A percentile compares a stretch with the other conserved stretches of the same genome.
These are phyloP conservation scores for Cladophialophora carrionii DNA, from an alignment of 2,329 filamentous ascomycete species.

Conservation along the genomic window DNA sequence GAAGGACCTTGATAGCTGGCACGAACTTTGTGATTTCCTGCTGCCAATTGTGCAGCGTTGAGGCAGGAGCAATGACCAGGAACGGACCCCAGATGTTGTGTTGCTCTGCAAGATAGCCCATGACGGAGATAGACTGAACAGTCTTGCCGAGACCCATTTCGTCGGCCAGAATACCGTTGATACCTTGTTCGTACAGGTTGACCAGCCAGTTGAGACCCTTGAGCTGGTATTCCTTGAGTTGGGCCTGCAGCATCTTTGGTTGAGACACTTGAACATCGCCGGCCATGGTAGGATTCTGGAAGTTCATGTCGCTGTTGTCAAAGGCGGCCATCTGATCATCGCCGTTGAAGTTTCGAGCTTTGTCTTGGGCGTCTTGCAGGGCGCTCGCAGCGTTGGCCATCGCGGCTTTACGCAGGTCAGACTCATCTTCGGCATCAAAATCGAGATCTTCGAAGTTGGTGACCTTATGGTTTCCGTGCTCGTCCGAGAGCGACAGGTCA, in stretches of 20 bases:
- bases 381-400: slow-evolving; percentile 96
- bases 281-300: slow-evolving; percentile 95
- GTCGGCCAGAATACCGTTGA: slow-evolving; percentile 98
- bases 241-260: slow-evolving; percentile 87
- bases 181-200: slow-evolving; percentile 98
- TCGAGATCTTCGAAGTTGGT: slow-evolving; percentile 93
- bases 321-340: slow-evolving; percentile 69
- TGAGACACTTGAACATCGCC: slow-evolving; percentile 94
- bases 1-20: slow-evolving; percentile 88
- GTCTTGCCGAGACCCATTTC: slow-evolving; percentile 99
- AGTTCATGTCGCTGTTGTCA: slow-evolving; percentile 98
- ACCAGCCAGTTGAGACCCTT: slow-evolving; percentile 99
- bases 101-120: slow-evolving; percentile 96
- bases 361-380: slow-evolving; percentile 89
- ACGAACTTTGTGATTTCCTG: slow-evolving; percentile 97
- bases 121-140: slow-evolving; percentile 97
- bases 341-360: slow-evolving; percentile 87
- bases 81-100: slow-evolving; percentile 99
- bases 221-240: slow-evolving; percentile 97
- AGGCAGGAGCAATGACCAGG: slow-evolving; percentile 92
- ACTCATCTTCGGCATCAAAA: slow-evolving; percentile 94
- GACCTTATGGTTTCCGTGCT: slow-evolving; percentile 65
- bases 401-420: slow-evolving; percentile 76
- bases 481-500: slow-evolving; percentile 53
- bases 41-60: slow-evolving; percentile 98